Conservation (phyloP, 441 rosid species). For the Pelargonium citronellum region DNA sequence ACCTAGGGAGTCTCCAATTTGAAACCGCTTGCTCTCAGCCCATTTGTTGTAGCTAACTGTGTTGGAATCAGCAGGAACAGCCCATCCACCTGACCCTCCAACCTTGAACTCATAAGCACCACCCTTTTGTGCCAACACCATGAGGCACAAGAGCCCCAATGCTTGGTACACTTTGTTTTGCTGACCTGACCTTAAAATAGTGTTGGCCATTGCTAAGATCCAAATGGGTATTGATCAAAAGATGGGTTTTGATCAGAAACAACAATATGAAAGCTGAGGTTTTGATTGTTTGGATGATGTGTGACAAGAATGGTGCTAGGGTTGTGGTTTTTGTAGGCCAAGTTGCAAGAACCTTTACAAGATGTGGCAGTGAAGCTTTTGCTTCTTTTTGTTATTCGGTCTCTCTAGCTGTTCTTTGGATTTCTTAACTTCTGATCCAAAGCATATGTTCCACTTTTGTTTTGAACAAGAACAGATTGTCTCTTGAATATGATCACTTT, state of each 20-base stretch:
- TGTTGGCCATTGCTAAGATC: constrained; percentile 23
- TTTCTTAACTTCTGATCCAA: constrained; percentile 4
- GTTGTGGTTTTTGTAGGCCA: constrained; percentile 53
- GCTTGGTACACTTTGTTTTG: constrained; percentile 22
- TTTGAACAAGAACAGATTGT: too few species aligned
- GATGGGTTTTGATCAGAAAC: constrained; percentile 1
- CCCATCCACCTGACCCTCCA: constrained; percentile 61
- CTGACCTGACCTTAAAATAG: constrained; percentile 21
- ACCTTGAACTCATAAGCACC: constrained; percentile 49
- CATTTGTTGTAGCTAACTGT: constrained; percentile 44
- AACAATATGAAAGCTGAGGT: constrained; percentile 7
- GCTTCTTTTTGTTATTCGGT: not conserved
- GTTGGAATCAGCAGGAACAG: constrained; percentile 33
- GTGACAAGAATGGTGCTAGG: constrained; percentile 28
- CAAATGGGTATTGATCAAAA: not conserved
- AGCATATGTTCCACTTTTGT: constrained; percentile 6
- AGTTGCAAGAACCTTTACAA: constrained; percentile 28
- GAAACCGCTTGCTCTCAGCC: constrained; percentile 74
- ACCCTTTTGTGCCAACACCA: constrained; percentile 35
- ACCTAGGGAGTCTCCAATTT: constrained; percentile 68
- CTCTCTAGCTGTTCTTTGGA: not conserved
- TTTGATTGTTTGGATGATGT: not conserved
- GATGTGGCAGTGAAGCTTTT: constrained; percentile 3
- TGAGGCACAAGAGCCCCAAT: constrained; percentile 39
- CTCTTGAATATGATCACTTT: not conserved